Evolutionary conservation across 441 rosid genomes (phyloP).

Genomic region (Croton setiger): DNA sequence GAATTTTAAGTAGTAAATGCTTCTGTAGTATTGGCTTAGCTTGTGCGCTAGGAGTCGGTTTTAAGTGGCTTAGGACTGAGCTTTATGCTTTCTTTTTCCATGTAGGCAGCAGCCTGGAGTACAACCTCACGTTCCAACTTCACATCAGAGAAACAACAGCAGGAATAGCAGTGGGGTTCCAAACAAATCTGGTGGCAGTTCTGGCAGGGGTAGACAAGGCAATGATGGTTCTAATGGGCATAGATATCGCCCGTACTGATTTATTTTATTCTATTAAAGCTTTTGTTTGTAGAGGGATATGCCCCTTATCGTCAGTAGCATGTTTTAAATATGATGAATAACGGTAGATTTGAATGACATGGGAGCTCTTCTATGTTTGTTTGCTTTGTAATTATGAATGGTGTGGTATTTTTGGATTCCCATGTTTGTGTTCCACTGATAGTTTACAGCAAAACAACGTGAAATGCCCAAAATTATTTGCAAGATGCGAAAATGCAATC

Average conservation of each 20-base stretch:
- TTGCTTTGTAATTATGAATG: conserved; percentile 7
- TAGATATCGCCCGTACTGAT: conserved; percentile 45
- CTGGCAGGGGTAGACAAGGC: conserved; percentile 38
- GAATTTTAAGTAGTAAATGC: background rate
- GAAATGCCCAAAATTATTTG: background rate
- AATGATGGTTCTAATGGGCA: conserved; percentile 37
- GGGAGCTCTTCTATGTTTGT: background rate
- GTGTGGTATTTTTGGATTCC: background rate
- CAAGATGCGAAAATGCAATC: background rate
- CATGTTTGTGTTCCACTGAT: background rate
- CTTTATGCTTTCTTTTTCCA: background rate
- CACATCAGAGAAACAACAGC: conserved; percentile 30
- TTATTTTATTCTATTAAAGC: background rate
- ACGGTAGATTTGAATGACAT: background rate
- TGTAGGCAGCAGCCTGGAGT: conserved; percentile 82
- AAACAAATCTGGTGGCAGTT: conserved; percentile 32
- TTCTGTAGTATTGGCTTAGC: background rate
- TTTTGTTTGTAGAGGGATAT: conserved; percentile 11
- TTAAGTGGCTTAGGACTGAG: background rate
- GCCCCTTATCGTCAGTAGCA: background rate
- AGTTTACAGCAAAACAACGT: background rate
- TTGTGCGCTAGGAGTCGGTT: too few relatives aligned
- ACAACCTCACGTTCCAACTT: conserved; percentile 33
- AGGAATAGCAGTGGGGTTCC: conserved; percentile 30
- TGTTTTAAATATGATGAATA: conserved; percentile 9